Base-by-base conservation (phyloP, 371 early-diverging fungal genomes). In the Mortierella sp. region DNA sequence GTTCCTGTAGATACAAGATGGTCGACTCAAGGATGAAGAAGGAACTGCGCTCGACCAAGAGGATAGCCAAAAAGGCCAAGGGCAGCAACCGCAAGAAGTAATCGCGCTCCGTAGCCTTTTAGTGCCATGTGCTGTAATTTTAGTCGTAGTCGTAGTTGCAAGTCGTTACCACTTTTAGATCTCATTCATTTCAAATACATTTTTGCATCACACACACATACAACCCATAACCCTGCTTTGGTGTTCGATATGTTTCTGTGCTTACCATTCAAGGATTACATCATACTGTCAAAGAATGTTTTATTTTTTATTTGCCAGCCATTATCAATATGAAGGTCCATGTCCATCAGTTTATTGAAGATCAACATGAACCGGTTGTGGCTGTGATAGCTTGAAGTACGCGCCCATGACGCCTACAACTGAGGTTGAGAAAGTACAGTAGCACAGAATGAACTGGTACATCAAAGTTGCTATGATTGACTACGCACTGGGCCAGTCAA, bases 11-110 rank as follows among this genome's bases (percentile, higher is more conserved):
- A 67, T 72, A 76, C 74, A 88, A 91, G 93, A 97, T 97, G 98
- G 97, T 97, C 11, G 98, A 97, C 86, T 80, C 90, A 64, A 86
- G 97, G 39, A 94, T 97, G 96, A 96, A 96, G 92, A 96, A 96
- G 86, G 98, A 97, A 74, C 71, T 94, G 70, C 91, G 96, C 47
- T 97, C 97, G 1, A 77, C 87, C 67, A 97, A 95, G 87, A 88
- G 94, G 83, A 83, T 84, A 77, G 89, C 86, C 61, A 91, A 92
- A 83, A 89, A 90, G 77, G 77, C 85, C 80, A 88, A 89, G 81
- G 84, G 75, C 69, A 84, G 83, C 73, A 83, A 83, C 64, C 77
- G 77, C 68, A 69, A 63, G 51, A 76, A 76, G 73, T 76, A 76
- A 54, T 63, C 55, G n/a, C 55, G n/a, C 11, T 8, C 52, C 43